Base-by-base conservation (phyloP, 192 early-diverging fungal species). In the Coemansia sp. region DNA sequence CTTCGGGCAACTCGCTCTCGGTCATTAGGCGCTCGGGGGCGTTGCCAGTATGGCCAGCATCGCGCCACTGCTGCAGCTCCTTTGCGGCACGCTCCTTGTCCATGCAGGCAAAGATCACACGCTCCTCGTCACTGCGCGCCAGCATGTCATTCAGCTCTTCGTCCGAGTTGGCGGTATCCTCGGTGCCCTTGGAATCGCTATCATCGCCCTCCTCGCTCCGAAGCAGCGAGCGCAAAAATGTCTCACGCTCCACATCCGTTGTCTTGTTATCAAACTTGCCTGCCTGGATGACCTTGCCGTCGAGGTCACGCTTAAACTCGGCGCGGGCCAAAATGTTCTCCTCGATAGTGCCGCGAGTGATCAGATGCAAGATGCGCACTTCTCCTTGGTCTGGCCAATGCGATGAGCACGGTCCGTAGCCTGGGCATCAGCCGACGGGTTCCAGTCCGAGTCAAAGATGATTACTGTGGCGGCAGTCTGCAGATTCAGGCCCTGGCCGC, bases 371-470 rank as follows among this genome's bases (percentile, higher is more conserved):
- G 52, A 99, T 94, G 18, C 93, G 90, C 23, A 99, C 97, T 83
- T 97, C 95, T 97, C 95, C 65, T 96, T 97, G 25, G 89, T 98
- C 79, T 99, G 97, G 35, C 97, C 97, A 64, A 99, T 99, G 82
- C 97, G 94, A 84, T 99, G 96, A 6, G 97, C 97, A 77, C 97
- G 95, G 86, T 98, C 97, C 81, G 96, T 96, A 5, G 97, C 97
- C 83, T 99, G 97, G 48, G 96, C 85, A 85, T 99, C 97, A 66
- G 95, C 93, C 75, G 96, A 95, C 38, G 97, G 97, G 73, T 98
- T 98, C 95, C 96, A 99, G 78, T 99, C 97, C 18, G 91, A 93
- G 81, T 99, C 97, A 71, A 93, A 99, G 64, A 98, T 95, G 45
- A 99, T 91, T 23, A 99, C 97, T 1, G 97, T 99, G 75, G 98